These are phyloP conservation scores for Xylogone sp. DNA, from an alignment of 2,329 filamentous ascomycete genomes.

Conservation along the genomic window DNA sequence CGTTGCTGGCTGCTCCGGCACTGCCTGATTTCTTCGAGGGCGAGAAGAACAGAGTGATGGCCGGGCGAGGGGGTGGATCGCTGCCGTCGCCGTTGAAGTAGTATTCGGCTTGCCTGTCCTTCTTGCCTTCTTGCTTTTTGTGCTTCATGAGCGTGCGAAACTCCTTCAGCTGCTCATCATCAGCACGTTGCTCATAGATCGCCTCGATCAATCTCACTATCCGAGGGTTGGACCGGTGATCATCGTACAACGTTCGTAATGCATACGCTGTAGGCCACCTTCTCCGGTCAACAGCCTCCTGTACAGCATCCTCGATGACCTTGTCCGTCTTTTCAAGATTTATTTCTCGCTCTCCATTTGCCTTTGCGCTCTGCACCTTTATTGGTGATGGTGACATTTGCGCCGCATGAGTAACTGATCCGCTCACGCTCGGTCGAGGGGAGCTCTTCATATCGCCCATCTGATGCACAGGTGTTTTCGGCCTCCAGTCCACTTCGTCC, in stretches of 20 bases:
- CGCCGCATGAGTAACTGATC: background rate
- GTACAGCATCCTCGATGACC: slow-evolving; percentile 54
- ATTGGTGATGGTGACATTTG: background rate
- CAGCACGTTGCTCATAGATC: slow-evolving; percentile 55
- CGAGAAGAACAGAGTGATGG: background rate
- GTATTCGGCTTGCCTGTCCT: slow-evolving; percentile 45
- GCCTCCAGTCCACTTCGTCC: slow-evolving; percentile 9
- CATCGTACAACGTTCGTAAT: slow-evolving; percentile 56
- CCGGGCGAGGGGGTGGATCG: slow-evolving; percentile 17
- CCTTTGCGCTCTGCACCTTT: background rate
- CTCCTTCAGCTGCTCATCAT: slow-evolving; percentile 44
- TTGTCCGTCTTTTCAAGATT: slow-evolving; percentile 36
- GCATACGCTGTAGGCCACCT: slow-evolving; percentile 62
- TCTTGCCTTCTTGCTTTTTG: slow-evolving; percentile 55
- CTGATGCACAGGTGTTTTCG: slow-evolving; percentile 11
- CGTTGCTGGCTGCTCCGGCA: background rate
- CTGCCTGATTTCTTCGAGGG: background rate
- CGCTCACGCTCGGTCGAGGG: slow-evolving; percentile 11
- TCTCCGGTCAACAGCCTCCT: slow-evolving; percentile 51
- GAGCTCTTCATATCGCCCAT: slow-evolving; percentile 13
- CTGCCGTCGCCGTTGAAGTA: slow-evolving; percentile 43
- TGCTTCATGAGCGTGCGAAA: slow-evolving; percentile 48
- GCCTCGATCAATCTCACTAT: slow-evolving; percentile 56
- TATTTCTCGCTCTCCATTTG: slow-evolving; percentile 10
- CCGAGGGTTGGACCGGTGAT: slow-evolving; percentile 45